Conservation (phyloP, 2,329 filamentous ascomycete species). For the Sporothrix inflata region DNA sequence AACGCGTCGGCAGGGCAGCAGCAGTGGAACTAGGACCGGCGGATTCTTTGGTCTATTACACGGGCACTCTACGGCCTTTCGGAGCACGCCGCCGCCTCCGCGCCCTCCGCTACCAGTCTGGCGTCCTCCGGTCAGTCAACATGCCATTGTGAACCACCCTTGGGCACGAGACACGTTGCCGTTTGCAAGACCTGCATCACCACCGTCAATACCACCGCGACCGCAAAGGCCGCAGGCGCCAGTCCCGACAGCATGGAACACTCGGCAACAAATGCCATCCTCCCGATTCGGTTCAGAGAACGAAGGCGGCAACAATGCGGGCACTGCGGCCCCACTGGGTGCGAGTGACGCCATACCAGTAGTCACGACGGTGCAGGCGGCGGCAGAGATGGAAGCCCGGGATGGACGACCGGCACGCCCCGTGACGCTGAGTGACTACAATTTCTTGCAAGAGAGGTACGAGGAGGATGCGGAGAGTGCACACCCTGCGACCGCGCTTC, state of each 20-base stretch:
- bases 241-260: neutral
- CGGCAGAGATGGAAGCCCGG: constrained; percentile 30
- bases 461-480: neutral
- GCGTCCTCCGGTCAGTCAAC: constrained; percentile 34
- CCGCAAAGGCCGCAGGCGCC: neutral
- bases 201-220: neutral
- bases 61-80: neutral
- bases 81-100: neutral
- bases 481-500: neutral
- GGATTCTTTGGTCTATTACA: neutral
- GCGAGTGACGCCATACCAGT: no score
- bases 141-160: constrained; percentile 31
- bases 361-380: neutral
- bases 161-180: constrained; percentile 18
- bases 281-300: no score
- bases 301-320: neutral
- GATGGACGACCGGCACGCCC: constrained; percentile 24
- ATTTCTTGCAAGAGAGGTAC: constrained; percentile 27
- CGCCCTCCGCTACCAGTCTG: constrained; percentile 22
- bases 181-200: neutral
- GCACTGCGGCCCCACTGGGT: neutral
- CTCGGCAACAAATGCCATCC: neutral
- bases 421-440: constrained; percentile 33
- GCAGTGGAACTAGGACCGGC: neutral
- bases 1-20: neutral